Conservation (phyloP, 2,329 filamentous ascomycete genomes). For the Mariannaea sp. region DNA sequence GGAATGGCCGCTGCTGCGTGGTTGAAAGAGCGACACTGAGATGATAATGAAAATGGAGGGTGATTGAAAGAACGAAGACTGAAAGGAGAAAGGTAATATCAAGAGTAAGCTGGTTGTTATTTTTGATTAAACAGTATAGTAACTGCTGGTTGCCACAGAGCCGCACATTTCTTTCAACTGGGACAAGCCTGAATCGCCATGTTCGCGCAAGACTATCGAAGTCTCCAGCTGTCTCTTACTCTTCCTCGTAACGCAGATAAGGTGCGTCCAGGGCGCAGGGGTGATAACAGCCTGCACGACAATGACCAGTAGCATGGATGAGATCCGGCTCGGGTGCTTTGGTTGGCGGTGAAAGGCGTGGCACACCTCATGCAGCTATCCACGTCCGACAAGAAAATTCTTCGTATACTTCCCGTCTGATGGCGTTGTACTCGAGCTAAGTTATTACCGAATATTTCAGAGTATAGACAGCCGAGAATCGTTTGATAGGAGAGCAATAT, state of each 20-base stretch:
- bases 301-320: slow-evolving; percentile 33
- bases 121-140: slow-evolving; percentile 20
- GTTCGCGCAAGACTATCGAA: background rate
- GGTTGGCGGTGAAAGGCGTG: slow-evolving; percentile 26
- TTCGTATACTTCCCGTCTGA: slow-evolving; percentile 40
- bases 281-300: slow-evolving; percentile 27
- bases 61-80: slow-evolving; percentile 5
- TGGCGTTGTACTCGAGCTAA: background rate
- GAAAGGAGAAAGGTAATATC: slow-evolving; percentile 10
- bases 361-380: slow-evolving; percentile 40
- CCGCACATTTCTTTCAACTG: background rate
- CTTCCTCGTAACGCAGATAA: background rate
- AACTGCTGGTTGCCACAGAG: background rate
- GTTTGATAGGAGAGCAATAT: no score
- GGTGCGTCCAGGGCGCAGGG: slow-evolving; percentile 21
- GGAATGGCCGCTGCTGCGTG: slow-evolving; percentile 8
- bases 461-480: background rate
- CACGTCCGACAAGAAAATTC: slow-evolving; percentile 44
- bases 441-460: background rate
- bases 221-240: background rate
- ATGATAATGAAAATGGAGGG: background rate
- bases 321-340: slow-evolving; percentile 33
- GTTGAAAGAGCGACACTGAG: background rate
- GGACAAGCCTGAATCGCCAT: slow-evolving; percentile 2
- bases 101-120: slow-evolving; percentile 1